Conservation (phyloP, 1,139 yeast species). For the Hanseniaspora gamundiae region DNA sequence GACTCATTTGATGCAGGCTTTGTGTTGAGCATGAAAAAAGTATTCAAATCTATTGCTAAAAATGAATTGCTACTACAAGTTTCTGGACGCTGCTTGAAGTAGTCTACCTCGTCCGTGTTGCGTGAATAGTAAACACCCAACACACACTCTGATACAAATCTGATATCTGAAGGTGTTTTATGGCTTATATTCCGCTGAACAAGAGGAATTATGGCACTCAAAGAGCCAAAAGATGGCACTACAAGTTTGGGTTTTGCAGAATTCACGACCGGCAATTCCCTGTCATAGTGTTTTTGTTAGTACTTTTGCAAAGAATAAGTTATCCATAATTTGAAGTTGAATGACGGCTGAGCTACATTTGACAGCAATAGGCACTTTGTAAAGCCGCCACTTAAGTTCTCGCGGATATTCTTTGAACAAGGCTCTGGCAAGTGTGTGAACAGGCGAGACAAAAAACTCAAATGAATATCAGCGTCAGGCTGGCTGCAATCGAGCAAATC, state of each 20-base stretch:
- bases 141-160: constrained; percentile 3
- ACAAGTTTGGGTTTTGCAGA: neutral
- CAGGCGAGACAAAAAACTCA: constrained; percentile 8
- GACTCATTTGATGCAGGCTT: neutral
- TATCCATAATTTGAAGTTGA: constrained; percentile 8
- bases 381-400: neutral
- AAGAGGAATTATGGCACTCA: neutral
- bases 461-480: constrained; percentile 9
- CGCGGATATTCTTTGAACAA: neutral
- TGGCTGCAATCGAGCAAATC: constrained; percentile 8
- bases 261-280: neutral
- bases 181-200: neutral
- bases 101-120: neutral
- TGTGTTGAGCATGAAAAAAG: neutral
- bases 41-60: neutral
- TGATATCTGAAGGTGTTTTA: neutral
- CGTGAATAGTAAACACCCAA: neutral
- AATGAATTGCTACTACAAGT: neutral
- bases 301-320: constrained; percentile 7
- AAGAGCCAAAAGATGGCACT: neutral
- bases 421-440: constrained; percentile 4
- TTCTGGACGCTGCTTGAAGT: neutral
- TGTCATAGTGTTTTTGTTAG: constrained; percentile 3
- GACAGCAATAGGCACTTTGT: neutral
- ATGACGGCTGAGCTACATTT: neutral